Evolutionary conservation across 192 early-diverging fungal species (phyloP), one percentile per base, ranked within the genome.

Genomic region (Podila epigama): DNA sequence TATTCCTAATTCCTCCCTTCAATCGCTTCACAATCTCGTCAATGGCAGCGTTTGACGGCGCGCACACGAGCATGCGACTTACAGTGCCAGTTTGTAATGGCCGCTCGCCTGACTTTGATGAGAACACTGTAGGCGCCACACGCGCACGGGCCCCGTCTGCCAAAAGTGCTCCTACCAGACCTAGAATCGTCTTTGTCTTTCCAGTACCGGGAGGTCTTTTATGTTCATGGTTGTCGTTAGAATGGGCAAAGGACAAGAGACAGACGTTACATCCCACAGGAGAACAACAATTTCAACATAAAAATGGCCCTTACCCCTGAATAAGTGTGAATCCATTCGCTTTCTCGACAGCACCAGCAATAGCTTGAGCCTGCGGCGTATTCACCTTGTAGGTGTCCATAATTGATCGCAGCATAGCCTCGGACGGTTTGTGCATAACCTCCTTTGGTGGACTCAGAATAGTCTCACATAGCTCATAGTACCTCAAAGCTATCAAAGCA

Each of bases 31-130:
- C 93, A 70, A 99, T 94, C 81, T 99, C 97, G 63, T 99, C 97
- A 34, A 94, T 93, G 0, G 95, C 97, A 4, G 97, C 96, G 66
- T 99, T 99, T 62, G 91, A 93, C 6, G 97, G 97, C n/a, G 95
- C 96, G 63, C 96, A 97, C 9, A 95, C 89, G 6, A 99, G 82
- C 39, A 99, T 67, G 4, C 83, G 70, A 77, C 71, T 89, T 86
- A 71, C 89, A 77, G 73, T 77, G 1, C 59, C 55, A 3, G 67
- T 73, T 11, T 55, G 39, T 22, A 68, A 51, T 3, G 78, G 54
- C 15, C 64, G 58, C 8, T 70, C 65, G 4, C 55, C 27, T 32
- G 12, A 22, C 9, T 58, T 65, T 4, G 63, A 68, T 2, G 78
- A 51, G 3, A 52, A 69, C 16, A 63, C 68, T 11, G 27, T 34